Percentiles rank a stretch among this genome's conserved stretches.
These are phyloP conservation scores for Mortierella polycephala DNA, from an alignment of 371 early-diverging fungal genomes.

Conservation along the genomic window DNA sequence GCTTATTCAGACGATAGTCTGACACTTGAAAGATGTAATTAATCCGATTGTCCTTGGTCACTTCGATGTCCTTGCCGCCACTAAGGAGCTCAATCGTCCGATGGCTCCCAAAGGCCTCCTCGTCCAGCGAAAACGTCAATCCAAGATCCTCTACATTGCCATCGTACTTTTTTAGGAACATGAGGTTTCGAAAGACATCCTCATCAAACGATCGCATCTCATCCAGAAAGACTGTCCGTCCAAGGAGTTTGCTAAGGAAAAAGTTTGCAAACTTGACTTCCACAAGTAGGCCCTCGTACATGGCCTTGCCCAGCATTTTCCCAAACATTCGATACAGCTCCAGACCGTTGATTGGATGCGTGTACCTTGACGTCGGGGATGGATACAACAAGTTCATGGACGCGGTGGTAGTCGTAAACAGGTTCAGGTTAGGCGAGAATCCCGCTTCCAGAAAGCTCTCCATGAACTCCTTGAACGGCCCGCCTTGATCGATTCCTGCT, in stretches of 20 bases:
- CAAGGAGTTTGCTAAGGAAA: constrained; percentile 84
- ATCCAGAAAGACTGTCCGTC: constrained; percentile 78
- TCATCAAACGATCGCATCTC: constrained; percentile 86
- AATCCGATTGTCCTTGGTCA: constrained; percentile 84
- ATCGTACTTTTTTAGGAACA: constrained; percentile 82
- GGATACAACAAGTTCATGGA: constrained; percentile 79
- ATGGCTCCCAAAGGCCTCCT: constrained; percentile 63
- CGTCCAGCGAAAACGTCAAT: constrained; percentile 76
- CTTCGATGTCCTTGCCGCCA: constrained; percentile 72
- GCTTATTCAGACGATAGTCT: constrained; percentile 79
- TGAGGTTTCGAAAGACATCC: constrained; percentile 82
- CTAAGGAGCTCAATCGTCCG: constrained; percentile 63
- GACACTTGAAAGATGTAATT: constrained; percentile 83
- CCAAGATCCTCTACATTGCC: constrained; percentile 74
- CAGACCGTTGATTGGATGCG: constrained; percentile 61
- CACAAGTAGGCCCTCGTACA: constrained; percentile 90
- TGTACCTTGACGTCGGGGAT: constrained; percentile 58
- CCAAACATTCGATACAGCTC: constrained; percentile 85
- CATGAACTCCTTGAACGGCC: constrained; percentile 95
- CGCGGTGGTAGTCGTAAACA: constrained; percentile 73
- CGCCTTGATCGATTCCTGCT: constrained; percentile 94
- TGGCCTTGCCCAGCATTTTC: constrained; percentile 87
- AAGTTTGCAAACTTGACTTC: constrained; percentile 91
- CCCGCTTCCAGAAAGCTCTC: constrained; percentile 79
- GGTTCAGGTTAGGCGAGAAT: constrained; percentile 77